Percentiles rank a stretch among this genome's conserved stretches.
Evolutionary conservation across 768 basidiomycete genomes (phyloP).

Genomic region (Panaeolus cyanescens): DNA sequence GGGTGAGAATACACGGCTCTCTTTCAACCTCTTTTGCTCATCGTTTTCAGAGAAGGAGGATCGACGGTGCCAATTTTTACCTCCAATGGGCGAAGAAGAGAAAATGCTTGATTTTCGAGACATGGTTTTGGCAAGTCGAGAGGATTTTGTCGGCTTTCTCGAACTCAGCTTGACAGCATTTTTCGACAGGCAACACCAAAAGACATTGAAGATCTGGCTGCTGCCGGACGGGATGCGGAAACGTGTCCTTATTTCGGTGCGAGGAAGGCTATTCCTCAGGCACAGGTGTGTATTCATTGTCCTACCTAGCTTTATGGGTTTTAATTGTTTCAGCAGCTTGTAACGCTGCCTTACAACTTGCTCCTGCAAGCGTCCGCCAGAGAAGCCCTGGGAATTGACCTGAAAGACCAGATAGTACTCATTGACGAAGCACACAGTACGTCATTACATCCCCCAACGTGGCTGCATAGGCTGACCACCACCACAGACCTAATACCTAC

Average conservation of each 20-base stretch:
- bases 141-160: neutral
- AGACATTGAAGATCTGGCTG: conserved; percentile 92
- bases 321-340: conserved; percentile 50
- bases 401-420: conserved; percentile 83
- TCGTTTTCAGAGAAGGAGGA: conserved; percentile 54
- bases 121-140: conserved; percentile 77
- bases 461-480: neutral
- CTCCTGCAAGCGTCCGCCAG: conserved; percentile 81
- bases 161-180: neutral
- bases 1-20: conserved; percentile 41
- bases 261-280: conserved; percentile 83
- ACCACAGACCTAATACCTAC: conserved; percentile 83
- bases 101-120: conserved; percentile 84
- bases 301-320: neutral
- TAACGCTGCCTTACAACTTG: conserved; percentile 94
- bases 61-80: conserved; percentile 77
- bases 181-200: conserved; percentile 74
- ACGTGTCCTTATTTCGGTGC: conserved; percentile 96
- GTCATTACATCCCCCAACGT: conserved; percentile 26
- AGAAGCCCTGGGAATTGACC: conserved; percentile 84
- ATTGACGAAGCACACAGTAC: conserved; percentile 97
- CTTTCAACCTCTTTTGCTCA: neutral
- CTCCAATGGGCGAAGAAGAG: conserved; percentile 65
- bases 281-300: conserved; percentile 60
- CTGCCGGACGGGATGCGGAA: conserved; percentile 62